Percentiles rank a stretch among this genome's conserved stretches.
Evolutionary conservation across 2,329 filamentous ascomycete species (phyloP).

Genomic region (Sporothrix euskadiensis): DNA sequence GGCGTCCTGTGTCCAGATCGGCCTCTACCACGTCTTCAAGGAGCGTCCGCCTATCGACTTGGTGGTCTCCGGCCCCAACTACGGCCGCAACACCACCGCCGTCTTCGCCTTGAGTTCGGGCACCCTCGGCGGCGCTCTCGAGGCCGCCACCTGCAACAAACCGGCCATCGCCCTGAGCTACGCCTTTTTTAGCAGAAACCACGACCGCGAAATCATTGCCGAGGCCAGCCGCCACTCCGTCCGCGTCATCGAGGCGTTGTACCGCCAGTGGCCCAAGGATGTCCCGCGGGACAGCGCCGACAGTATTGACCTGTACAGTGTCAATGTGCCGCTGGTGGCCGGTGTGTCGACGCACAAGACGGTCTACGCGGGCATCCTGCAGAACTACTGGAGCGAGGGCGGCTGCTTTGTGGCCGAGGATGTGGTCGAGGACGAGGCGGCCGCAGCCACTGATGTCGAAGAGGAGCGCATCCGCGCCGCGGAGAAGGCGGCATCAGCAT

Average conservation of each 20-base stretch:
- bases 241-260: conserved; percentile 75
- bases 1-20: conserved; percentile 79
- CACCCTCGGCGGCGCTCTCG: conserved; percentile 74
- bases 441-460: conserved; percentile 53
- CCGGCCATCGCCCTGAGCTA: conserved; percentile 82
- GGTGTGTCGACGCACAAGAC: conserved; percentile 71
- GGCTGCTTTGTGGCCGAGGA: conserved; percentile 84
- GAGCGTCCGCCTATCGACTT: conserved; percentile 71
- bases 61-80: conserved; percentile 79
- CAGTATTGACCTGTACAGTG: conserved; percentile 78
- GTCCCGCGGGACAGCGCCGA: conserved; percentile 33
- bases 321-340: conserved; percentile 85
- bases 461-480: conserved; percentile 72
- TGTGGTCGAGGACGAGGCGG: conserved; percentile 46
- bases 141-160: conserved; percentile 69
- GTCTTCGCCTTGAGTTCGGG: conserved; percentile 77
- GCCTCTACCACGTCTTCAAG: conserved; percentile 75
- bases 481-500: conserved; percentile 42
- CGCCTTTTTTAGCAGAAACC: conserved; percentile 83
- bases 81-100: conserved; percentile 78
- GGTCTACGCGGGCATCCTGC: conserved; percentile 80
- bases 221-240: conserved; percentile 74
- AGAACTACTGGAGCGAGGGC: conserved; percentile 85
- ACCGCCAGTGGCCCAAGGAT: conserved; percentile 69
- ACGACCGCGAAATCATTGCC: conserved; percentile 78